phyloP scores from a whole-genome alignment of 768 basidiomycete species.

The Daedaleopsis nitida region DNA sequence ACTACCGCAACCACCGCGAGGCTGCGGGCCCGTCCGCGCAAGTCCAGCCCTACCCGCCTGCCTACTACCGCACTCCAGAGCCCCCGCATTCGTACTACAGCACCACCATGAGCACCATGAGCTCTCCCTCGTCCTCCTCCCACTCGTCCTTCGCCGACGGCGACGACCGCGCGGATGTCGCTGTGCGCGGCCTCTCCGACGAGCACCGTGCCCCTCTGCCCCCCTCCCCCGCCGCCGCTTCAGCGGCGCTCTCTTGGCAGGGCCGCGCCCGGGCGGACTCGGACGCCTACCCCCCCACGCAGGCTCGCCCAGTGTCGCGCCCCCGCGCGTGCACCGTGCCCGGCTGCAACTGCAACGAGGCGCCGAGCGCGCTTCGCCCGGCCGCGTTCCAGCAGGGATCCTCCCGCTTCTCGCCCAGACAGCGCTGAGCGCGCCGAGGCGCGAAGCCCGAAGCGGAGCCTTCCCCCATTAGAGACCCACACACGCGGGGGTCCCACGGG shows the following conservation, averaged over 20 bases:
- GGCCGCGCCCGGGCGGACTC: conserved; percentile 10
- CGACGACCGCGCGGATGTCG: conserved; percentile 6
- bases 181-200: not conserved
- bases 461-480: no score
- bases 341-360: conserved; percentile 13
- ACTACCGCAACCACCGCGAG: conserved; percentile 64
- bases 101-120: not conserved
- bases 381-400: conserved; percentile 11
- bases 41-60: not conserved
- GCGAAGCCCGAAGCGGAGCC: no score
- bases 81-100: not conserved
- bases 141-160: conserved; percentile 15
- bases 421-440: not conserved
- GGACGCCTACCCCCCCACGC: conserved; percentile 8
- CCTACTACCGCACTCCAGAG: conserved; percentile 1
- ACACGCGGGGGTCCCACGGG: no score
- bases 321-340: conserved; percentile 16
- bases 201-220: not conserved
- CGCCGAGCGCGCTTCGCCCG: conserved; percentile 17
- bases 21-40: not conserved
- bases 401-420: not conserved
- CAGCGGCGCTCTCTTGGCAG: not conserved
- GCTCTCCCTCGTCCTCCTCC: conserved; percentile 9
- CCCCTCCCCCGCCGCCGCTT: no score
- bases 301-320: not conserved